Conservation (phyloP, 148 eudicot species). For the Chenopodium berlandieri region DNA sequence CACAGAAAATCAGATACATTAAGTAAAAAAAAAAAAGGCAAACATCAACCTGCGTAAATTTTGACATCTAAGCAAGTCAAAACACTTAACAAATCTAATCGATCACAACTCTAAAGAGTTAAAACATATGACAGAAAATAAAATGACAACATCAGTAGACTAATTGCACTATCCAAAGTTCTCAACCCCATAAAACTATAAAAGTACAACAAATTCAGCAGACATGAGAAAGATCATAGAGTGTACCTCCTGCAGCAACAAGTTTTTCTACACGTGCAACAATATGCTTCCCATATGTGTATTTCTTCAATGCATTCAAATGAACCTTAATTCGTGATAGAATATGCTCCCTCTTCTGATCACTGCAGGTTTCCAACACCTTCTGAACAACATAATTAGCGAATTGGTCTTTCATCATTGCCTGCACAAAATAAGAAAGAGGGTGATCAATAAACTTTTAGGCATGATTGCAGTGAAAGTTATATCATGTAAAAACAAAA, state of each 20-base stretch:
- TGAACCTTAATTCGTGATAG: conserved; percentile 82
- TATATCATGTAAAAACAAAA: no score
- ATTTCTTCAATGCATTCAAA: conserved; percentile 82
- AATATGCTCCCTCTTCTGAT: conserved; percentile 77
- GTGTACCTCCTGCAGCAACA: conserved; percentile 88
- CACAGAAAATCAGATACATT: background rate
- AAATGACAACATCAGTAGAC: background rate
- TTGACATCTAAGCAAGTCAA: no score
- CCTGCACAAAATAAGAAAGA: conserved; percentile 39
- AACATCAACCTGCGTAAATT: background rate
- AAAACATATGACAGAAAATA: background rate
- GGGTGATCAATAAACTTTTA: conserved; percentile 4
- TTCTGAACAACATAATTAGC: conserved; percentile 96
- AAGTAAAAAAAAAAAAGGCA: background rate
- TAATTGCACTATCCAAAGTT: background rate
- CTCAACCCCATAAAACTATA: no score
- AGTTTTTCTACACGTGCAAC: conserved; percentile 98
- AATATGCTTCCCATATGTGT: conserved; percentile 92
- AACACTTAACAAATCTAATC: no score
- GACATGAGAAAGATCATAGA: background rate
- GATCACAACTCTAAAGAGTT: background rate
- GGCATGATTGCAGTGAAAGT: background rate
- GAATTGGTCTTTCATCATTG: conserved; percentile 98
- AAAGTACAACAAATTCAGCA: background rate
- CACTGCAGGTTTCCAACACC: conserved; percentile 90